Conservation (phyloP, 345 rosid species). For the Arabidopsis thaliana region DNA sequence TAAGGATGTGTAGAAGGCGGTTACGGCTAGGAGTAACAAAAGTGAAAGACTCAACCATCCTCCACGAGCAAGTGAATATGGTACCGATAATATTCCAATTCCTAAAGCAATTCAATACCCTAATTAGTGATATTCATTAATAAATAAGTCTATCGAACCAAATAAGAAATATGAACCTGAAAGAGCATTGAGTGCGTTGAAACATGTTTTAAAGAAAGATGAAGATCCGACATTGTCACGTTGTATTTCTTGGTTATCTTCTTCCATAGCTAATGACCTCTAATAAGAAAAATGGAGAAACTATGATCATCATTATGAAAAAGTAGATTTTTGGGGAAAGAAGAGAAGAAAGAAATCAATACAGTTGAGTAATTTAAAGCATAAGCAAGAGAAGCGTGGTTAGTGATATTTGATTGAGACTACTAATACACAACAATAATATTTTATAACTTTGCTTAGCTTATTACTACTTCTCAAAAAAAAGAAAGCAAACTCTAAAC, state of each 20-base stretch:
- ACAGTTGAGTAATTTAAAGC: slow-evolving; percentile 29
- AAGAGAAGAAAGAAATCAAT: slow-evolving; percentile 15
- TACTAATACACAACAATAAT: neutral
- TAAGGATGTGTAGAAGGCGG: slow-evolving; percentile 50
- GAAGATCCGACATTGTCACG: slow-evolving; percentile 29
- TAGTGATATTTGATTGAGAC: slow-evolving; percentile 26
- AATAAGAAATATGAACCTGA: slow-evolving; percentile 23
- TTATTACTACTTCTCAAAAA: neutral
- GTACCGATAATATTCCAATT: slow-evolving; percentile 54
- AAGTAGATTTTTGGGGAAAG: neutral
- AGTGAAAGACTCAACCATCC: slow-evolving; percentile 58
- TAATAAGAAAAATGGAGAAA: neutral
- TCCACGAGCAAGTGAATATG: slow-evolving; percentile 55
- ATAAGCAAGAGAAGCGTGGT: slow-evolving; percentile 20
- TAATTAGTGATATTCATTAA: neutral
- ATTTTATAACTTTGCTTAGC: neutral
- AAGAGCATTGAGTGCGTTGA: slow-evolving; percentile 45
- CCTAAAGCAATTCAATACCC: slow-evolving; percentile 28
- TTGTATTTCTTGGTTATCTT: slow-evolving; percentile 26
- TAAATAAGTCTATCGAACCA: slow-evolving; percentile 11
- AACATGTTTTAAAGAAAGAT: slow-evolving; percentile 39
- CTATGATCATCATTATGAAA: neutral
- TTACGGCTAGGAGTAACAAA: slow-evolving; percentile 44
- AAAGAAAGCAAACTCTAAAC: neutral
- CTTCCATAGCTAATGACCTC: slow-evolving; percentile 35